Conservation (phyloP, 1,284 basidiomycete species). For the Heterobasidion occidentale region DNA sequence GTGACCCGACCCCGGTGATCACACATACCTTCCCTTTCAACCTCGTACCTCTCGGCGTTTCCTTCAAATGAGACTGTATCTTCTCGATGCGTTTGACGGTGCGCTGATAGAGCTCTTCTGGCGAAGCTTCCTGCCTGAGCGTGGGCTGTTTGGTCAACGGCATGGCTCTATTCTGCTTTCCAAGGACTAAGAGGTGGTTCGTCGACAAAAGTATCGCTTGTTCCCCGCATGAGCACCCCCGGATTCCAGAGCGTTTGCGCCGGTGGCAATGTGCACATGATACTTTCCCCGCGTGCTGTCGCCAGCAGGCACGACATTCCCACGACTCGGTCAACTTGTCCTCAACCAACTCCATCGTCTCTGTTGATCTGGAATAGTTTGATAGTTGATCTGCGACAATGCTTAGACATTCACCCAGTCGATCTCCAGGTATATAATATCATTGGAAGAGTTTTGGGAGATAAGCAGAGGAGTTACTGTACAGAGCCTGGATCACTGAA, state of each 20-base stretch:
- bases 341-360: too few relatives aligned
- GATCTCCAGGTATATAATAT: too few relatives aligned
- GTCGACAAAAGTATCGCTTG: neutral
- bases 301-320: too few relatives aligned
- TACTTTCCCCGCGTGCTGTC: neutral
- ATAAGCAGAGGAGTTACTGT: too few relatives aligned
- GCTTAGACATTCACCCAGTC: too few relatives aligned
- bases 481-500: neutral
- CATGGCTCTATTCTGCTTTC: neutral
- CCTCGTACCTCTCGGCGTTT: conserved; percentile 44
- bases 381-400: too few relatives aligned
- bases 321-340: too few relatives aligned
- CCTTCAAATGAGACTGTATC: conserved; percentile 65
- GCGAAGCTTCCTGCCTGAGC: conserved; percentile 2
- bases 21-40: conserved; percentile 83
- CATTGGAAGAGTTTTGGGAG: too few relatives aligned
- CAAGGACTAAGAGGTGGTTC: neutral
- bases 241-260: neutral
- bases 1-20: conserved; percentile 80
- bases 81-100: conserved; percentile 59
- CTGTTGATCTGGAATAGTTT: too few relatives aligned
- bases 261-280: neutral
- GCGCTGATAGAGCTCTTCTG: conserved; percentile 28
- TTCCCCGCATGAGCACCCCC: too few relatives aligned
- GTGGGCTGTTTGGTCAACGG: conserved; percentile 5